A percentile compares a stretch with the other conserved stretches of the same genome.
These are phyloP conservation scores for Botrytis pseudocinerea DNA, from an alignment of 2,329 filamentous ascomycete species.

Conservation along the genomic window DNA sequence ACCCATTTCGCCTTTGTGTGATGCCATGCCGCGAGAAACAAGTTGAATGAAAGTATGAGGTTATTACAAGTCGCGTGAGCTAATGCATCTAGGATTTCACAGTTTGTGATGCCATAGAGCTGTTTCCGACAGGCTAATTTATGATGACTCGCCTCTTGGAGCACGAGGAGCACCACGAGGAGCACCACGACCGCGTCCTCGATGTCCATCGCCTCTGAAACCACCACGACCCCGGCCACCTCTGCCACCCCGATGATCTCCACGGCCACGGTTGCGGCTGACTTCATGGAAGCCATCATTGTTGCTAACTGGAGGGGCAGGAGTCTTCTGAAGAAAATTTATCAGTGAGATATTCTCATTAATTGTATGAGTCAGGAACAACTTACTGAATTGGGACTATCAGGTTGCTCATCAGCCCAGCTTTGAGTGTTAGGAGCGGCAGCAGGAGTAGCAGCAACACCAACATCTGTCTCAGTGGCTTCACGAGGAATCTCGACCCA, in stretches of 20 bases:
- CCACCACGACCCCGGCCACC: constrained; percentile 49
- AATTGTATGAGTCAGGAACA: constrained; percentile 29
- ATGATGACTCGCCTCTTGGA: constrained; percentile 26
- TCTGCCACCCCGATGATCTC: constrained; percentile 43
- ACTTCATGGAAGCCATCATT: constrained; percentile 75
- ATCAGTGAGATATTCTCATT: not conserved
- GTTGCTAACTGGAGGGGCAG: constrained; percentile 44
- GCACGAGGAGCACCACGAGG: constrained; percentile 31
- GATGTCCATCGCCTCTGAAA: constrained; percentile 42
- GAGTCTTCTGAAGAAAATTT: constrained; percentile 40
- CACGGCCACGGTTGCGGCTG: constrained; percentile 55
- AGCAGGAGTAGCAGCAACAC: constrained; percentile 56
- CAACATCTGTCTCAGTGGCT: constrained; percentile 71
- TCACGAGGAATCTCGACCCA: constrained; percentile 68
- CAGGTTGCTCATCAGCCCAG: constrained; percentile 80
- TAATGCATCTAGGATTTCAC: constrained; percentile 2
- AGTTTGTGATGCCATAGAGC: constrained; percentile 5
- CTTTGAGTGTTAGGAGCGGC: constrained; percentile 61
- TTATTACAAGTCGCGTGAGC: constrained; percentile 20
- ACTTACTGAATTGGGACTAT: constrained; percentile 49
- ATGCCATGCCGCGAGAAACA: constrained; percentile 25
- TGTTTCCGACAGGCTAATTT: not conserved
- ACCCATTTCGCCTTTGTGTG: constrained; percentile 25
- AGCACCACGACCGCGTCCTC: constrained; percentile 36
- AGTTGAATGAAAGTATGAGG: constrained; percentile 24